phyloP scores from a whole-genome alignment of 345 rosid species.

The Linum tenue region DNA sequence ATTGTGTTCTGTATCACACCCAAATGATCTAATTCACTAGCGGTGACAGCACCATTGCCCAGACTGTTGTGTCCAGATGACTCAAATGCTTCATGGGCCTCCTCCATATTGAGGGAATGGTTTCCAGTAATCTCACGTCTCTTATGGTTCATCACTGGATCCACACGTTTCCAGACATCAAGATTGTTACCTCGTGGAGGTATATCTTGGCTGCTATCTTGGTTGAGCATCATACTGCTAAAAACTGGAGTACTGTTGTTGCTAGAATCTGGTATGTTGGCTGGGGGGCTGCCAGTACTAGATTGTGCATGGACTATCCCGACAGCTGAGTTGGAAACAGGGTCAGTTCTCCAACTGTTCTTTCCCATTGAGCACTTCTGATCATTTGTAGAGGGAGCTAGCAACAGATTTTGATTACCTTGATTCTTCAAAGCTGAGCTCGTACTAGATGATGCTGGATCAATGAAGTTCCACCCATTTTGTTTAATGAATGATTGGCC shows the following conservation, averaged over 20 bases:
- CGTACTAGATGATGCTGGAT: constrained; percentile 19
- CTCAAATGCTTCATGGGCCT: constrained; percentile 36
- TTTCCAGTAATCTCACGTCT: constrained; percentile 21
- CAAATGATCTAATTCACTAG: constrained; percentile 22
- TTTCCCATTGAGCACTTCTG: constrained; percentile 18
- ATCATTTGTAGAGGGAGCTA: constrained; percentile 20
- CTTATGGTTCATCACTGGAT: constrained; percentile 27
- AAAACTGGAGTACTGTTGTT: constrained; percentile 29
- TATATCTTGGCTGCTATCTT: constrained; percentile 33
- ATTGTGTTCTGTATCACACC: constrained; percentile 29
- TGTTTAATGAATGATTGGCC: constrained; percentile 28
- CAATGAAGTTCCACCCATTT: constrained; percentile 40
- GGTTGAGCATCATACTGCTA: constrained; percentile 21
- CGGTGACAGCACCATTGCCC: constrained; percentile 24
- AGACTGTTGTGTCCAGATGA: constrained; percentile 36
- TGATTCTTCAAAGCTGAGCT: constrained; percentile 22
- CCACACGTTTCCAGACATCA: constrained; percentile 41
- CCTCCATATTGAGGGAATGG: constrained; percentile 22
- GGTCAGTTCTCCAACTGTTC: constrained; percentile 31
- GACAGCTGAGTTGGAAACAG: constrained; percentile 30
- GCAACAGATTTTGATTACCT: constrained; percentile 26
- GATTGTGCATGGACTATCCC: constrained; percentile 29
- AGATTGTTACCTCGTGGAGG: constrained; percentile 23
- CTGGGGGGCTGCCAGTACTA: constrained; percentile 28
- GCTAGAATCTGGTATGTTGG: constrained; percentile 31